Evolutionary conservation across 176 grass and related monocot genomes (phyloP).

Genomic region (Saccharum spontaneum): DNA sequence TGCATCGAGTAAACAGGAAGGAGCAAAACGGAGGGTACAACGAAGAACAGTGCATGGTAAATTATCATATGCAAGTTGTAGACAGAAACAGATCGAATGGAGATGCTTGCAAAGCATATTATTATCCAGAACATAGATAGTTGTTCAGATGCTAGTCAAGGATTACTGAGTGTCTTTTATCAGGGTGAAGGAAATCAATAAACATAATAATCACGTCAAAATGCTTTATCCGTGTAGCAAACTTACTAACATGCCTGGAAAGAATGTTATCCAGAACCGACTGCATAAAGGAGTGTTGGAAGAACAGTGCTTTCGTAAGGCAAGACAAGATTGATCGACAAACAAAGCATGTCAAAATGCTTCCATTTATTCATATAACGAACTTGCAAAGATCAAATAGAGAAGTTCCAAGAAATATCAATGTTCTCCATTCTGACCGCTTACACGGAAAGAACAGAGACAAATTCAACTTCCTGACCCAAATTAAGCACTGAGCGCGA

Average conservation of each 20-base stretch:
- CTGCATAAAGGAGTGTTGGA: neutral
- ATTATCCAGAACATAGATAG: neutral
- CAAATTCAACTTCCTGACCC: neutral
- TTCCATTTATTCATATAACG: conserved; percentile 28
- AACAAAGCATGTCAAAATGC: conserved; percentile 11
- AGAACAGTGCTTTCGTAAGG: neutral
- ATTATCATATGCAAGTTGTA: neutral
- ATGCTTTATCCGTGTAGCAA: neutral
- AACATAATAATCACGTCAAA: neutral
- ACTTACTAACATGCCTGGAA: neutral
- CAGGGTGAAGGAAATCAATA: neutral
- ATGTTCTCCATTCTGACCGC: conserved; percentile 15
- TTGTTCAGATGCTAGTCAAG: neutral
- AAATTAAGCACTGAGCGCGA: neutral
- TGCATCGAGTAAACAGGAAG: too few species aligned
- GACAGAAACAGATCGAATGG: neutral
- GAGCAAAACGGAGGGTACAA: too few species aligned
- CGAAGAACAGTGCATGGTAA: too few species aligned
- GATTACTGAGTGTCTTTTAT: neutral
- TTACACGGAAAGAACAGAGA: neutral
- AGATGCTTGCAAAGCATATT: too few species aligned
- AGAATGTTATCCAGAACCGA: neutral
- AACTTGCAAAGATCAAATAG: conserved; percentile 16
- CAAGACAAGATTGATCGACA: neutral
- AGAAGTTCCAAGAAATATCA: neutral